phyloP scores from a whole-genome alignment of 495 filamentous ascomycete genomes.

The Pyronema omphalodes region DNA sequence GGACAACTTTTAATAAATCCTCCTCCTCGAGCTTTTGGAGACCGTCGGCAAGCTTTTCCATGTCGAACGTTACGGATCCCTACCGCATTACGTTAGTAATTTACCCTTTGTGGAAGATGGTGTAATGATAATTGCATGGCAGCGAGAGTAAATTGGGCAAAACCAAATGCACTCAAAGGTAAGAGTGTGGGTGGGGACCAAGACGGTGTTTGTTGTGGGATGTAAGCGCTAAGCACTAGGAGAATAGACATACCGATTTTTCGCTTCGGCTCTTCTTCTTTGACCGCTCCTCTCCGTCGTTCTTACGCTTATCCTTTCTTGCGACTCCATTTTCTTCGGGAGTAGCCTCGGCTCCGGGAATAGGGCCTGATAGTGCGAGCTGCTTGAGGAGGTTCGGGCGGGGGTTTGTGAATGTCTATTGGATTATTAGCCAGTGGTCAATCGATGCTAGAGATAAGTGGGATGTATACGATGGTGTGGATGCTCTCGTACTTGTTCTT shows the following conservation, averaged over 20 bases:
- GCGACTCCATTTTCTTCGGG: conserved; percentile 24
- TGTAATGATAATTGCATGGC: neutral
- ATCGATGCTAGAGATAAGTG: neutral
- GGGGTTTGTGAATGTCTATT: conserved; percentile 74
- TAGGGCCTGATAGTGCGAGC: conserved; percentile 64
- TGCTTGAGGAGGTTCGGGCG: conserved; percentile 56
- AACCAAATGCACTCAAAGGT: neutral
- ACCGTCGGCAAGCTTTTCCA: conserved; percentile 93
- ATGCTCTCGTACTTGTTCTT: conserved; percentile 62
- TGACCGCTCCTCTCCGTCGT: conserved; percentile 37
- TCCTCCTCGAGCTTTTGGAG: conserved; percentile 70
- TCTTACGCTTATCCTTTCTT: conserved; percentile 39
- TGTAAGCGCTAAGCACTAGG: neutral
- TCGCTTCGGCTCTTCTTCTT: conserved; percentile 63
- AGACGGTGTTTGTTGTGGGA: too few species aligned
- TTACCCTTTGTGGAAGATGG: neutral
- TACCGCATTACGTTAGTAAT: neutral
- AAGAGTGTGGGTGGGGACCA: too few species aligned
- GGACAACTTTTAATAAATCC: conserved; percentile 81
- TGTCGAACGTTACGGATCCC: conserved; percentile 43
- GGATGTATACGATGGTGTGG: conserved; percentile 48
- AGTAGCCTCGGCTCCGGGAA: conserved; percentile 49
- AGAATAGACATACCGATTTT: conserved; percentile 35
- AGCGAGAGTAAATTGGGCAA: neutral
- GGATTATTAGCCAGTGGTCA: neutral